Evolutionary conservation across 2,329 filamentous ascomycete species (phyloP), one percentile per base, ranked within the genome.

Genomic region (Dactylellina leptospora): DNA sequence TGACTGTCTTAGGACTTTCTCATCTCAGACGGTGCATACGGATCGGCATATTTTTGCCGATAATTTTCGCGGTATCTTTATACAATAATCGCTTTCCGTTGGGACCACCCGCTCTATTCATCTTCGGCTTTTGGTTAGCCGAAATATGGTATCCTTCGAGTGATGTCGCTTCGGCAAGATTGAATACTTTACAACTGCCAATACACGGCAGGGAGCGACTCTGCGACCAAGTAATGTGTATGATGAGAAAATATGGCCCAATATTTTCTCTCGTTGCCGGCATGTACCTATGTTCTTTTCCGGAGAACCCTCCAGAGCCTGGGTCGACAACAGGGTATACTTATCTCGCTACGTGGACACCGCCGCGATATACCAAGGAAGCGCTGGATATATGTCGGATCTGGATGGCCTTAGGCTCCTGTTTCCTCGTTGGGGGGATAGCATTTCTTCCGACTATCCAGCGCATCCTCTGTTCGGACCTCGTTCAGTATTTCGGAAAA

Each of bases 401-500:
- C 28, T 70, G 64, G 64, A 38, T 44, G 23, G 48, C 20, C 0
- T 1, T 56, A 4, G 64, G 64, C 9, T 55, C 48, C 13, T 30
- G 13, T 11, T 23, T 62, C 13, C 16, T 70, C 20, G 55, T 61
- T 13, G 47, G 54, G 9, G 55, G 48, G 4, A 61, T 70, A 2
- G 25, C 45, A 4, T 61, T 56, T 27, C 22, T 70, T 5, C 64
- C 64, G 18, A 23, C 11, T 11, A 33, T 62, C 4, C 64, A 70
- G 30, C 50, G 23, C 11, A 42, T 70, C 22, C 18, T 70, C 11
- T 70, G 64, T 33, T 56, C 20, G 38, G 36, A 42, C 4, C 83
- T 87, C 75, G 85, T 83, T 75, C 87, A 87, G 76, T 87, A 87
- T 72, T 81, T 89, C 1, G 87, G 87, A 0, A 83, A 84, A 48